Percentiles rank a stretch among this genome's conserved stretches.
These are phyloP conservation scores for Macrophomina phaseolina DNA, from an alignment of 2,329 filamentous ascomycete species.

Conservation along the genomic window DNA sequence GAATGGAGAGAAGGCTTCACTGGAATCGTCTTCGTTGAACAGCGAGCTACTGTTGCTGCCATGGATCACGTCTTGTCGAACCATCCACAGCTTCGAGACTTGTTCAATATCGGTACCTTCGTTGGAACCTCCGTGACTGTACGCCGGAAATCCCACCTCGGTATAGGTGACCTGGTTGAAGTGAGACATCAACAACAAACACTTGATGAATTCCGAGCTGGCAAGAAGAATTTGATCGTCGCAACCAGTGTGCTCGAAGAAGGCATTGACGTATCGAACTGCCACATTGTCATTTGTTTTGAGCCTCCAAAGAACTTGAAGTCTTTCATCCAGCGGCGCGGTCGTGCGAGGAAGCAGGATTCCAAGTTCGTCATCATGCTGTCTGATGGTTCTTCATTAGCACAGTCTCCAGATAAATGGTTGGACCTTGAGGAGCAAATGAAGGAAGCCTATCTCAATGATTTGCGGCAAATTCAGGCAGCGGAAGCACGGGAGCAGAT, in stretches of 20 bases:
- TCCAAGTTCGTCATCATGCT: conserved; percentile 59
- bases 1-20: conserved; percentile 43
- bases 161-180: conserved; percentile 56
- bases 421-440: conserved; percentile 72
- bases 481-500: conserved; percentile 53
- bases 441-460: conserved; percentile 71
- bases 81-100: conserved; percentile 39
- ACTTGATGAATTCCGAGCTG: conserved; percentile 59
- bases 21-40: conserved; percentile 39
- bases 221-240: conserved; percentile 62
- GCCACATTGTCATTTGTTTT: conserved; percentile 69
- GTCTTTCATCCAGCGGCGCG: conserved; percentile 69
- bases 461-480: conserved; percentile 58
- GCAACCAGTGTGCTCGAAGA: conserved; percentile 65
- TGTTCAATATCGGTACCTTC: conserved; percentile 55
- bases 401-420: conserved; percentile 59
- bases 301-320: conserved; percentile 66
- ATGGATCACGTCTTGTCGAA: conserved; percentile 46
- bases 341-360: conserved; percentile 63
- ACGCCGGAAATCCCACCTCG: conserved; percentile 43
- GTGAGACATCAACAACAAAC: conserved; percentile 56
- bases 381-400: conserved; percentile 37
- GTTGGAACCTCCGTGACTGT: conserved; percentile 55
- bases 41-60: conserved; percentile 48
- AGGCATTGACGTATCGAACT: conserved; percentile 67